Conservation (phyloP, 257 asterid genomes). For the Verbena officinalis region DNA sequence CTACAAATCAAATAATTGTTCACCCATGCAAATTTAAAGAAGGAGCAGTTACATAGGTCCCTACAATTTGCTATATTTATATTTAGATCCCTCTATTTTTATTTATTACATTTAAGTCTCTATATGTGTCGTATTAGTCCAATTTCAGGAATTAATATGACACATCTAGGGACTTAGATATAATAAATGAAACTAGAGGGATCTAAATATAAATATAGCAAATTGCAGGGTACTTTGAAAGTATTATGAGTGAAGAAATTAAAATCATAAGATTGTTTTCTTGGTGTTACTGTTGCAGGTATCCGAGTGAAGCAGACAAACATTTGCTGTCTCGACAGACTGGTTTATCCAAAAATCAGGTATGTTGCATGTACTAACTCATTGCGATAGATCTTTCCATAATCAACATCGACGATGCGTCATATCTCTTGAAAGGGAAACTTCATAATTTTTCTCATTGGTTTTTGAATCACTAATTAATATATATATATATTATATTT, state of each 20-base stretch:
- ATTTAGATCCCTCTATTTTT: too few species aligned
- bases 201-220: too few species aligned
- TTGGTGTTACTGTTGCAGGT: constrained; percentile 37
- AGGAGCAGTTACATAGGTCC: too few species aligned
- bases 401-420: constrained; percentile 32
- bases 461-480: not conserved
- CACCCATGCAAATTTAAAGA: too few species aligned
- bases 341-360: constrained; percentile 71
- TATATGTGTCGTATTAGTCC: too few species aligned
- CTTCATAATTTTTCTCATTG: not conserved
- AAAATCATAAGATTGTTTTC: not conserved
- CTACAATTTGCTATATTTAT: too few species aligned
- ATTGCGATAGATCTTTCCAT: constrained; percentile 29
- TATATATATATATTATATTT: not conserved
- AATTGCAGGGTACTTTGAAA: too few species aligned
- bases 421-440: constrained; percentile 43
- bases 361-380: constrained; percentile 26
- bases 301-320: constrained; percentile 73
- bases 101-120: too few species aligned
- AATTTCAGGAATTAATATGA: too few species aligned
- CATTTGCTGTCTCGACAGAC: constrained; percentile 69
- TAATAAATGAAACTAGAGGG: too few species aligned
- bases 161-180: too few species aligned
- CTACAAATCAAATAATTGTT: too few species aligned
- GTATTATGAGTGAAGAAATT: not conserved